Conservation (phyloP, 306 rosid species). For the Rosa persica region DNA sequence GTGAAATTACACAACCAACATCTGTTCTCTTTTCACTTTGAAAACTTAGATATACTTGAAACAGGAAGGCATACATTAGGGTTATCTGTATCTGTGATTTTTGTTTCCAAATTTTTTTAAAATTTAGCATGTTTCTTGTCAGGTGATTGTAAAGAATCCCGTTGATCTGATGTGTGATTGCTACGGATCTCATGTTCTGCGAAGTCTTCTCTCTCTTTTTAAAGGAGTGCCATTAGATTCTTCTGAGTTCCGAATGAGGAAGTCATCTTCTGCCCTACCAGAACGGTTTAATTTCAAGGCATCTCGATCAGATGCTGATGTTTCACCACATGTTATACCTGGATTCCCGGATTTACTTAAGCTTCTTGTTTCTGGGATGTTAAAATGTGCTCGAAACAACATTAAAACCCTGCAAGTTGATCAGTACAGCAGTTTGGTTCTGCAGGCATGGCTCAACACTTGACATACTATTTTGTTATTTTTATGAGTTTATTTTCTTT, state of each 20-base stretch:
- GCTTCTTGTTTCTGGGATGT: slow-evolving; percentile 59
- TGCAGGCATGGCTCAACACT: slow-evolving; percentile 61
- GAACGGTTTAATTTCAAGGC: slow-evolving; percentile 61
- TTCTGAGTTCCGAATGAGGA: slow-evolving; percentile 46
- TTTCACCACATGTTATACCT: slow-evolving; percentile 25
- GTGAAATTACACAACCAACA: background rate
- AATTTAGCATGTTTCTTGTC: slow-evolving; percentile 21
- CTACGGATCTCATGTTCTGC: slow-evolving; percentile 87
- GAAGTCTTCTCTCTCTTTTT: slow-evolving; percentile 79
- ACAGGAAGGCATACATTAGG: background rate
- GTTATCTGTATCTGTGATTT: background rate
- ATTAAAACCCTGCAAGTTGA: slow-evolving; percentile 61
- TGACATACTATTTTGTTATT: background rate
- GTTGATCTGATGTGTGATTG: slow-evolving; percentile 73
- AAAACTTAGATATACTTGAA: background rate
- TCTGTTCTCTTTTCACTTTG: background rate
- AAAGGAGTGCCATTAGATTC: slow-evolving; percentile 63
- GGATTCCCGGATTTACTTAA: slow-evolving; percentile 75
- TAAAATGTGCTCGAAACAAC: slow-evolving; percentile 43
- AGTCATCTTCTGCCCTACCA: slow-evolving; percentile 57
- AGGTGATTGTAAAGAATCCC: slow-evolving; percentile 64
- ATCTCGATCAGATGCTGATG: slow-evolving; percentile 37
- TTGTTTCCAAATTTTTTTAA: background rate
- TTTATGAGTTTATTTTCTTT: slow-evolving; percentile 3
- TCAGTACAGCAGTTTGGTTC: slow-evolving; percentile 83